Evolutionary conservation across 192 early-diverging fungal species (phyloP), one percentile per base, ranked within the genome.

Genomic region (Podila horticola): DNA sequence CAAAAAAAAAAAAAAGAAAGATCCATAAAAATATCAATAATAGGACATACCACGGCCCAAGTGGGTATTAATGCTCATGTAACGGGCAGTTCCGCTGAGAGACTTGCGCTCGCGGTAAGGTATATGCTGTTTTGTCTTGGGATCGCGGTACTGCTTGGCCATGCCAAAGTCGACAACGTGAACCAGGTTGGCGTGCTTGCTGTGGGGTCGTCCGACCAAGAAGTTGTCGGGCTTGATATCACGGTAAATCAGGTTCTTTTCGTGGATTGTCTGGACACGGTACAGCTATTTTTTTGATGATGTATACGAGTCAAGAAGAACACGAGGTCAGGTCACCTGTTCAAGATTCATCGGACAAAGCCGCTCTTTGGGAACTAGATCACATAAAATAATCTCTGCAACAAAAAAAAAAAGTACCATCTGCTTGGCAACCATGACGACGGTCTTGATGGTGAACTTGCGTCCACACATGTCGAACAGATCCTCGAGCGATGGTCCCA

Each of bases 221-320:
- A 99, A 99, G 87, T 99, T 99, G 82, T 99, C 97, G 36, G 97
- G 97, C 83, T 99, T 99, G 83, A 99, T 97, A 84, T 99, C 97
- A 63, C 97, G 91, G 85, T 99, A 99, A 38, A 99, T 95, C 52
- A 98, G 83, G 74, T 96, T 97, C 77, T 93, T 90, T 75, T 98
- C 97, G 77, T 99, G 97, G 59, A 99, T 94, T 1, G 92, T 90
- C 87, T 97, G 94, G 17, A 99, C 93, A 57, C 95, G 92, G 45
- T 85, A 91, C 28, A 90, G 81, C 88, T 92, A 22, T 49, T 10
- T 36, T 36, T 24, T 38, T 81, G n/a, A n/a, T 6, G 9, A 57
- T 8, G 19, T 34, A 26, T 8, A 20, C 9, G 24, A 51, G 31
- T 15, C n/a, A 34, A 33, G 64, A 49, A 65, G 31, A 19, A 22